Conservation (phyloP, 257 asterid species). For the Forsythia suspensa region DNA sequence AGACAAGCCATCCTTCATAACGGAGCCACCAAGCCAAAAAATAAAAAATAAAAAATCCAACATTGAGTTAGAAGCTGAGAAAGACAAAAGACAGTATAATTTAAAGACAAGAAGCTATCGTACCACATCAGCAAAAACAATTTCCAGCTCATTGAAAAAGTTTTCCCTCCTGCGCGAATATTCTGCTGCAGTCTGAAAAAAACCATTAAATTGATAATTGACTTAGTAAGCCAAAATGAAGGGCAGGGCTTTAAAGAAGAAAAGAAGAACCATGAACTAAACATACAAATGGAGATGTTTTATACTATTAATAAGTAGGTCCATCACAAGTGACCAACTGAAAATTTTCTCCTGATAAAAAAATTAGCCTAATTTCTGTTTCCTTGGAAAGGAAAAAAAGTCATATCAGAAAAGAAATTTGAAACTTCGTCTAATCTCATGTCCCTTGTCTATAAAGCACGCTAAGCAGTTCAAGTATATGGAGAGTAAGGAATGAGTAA, state of each 20-base stretch:
- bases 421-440: not conserved
- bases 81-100: too few relatives aligned
- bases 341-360: not conserved
- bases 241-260: not conserved
- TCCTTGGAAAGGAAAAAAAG: not conserved
- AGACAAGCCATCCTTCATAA: too few relatives aligned
- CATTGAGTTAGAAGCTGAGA: not conserved
- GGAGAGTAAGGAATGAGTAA: not conserved
- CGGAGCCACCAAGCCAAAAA: too few relatives aligned
- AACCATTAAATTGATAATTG: slow-evolving; percentile 8
- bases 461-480: not conserved
- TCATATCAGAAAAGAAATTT: too few relatives aligned
- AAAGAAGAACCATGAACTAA: not conserved
- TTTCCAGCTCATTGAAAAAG: slow-evolving; percentile 86
- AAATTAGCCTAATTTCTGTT: not conserved
- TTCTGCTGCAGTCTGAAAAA: slow-evolving; percentile 82
- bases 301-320: not conserved
- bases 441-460: not conserved
- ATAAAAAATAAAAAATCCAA: not conserved
- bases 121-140: slow-evolving; percentile 95
- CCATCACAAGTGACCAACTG: not conserved
- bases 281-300: not conserved
- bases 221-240: not conserved
- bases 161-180: slow-evolving; percentile 77
- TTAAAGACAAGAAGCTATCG: slow-evolving; percentile 9